Evolutionary conservation across 2,329 filamentous ascomycete genomes (phyloP).

Genomic region (Scleromitrula shiraiana): DNA sequence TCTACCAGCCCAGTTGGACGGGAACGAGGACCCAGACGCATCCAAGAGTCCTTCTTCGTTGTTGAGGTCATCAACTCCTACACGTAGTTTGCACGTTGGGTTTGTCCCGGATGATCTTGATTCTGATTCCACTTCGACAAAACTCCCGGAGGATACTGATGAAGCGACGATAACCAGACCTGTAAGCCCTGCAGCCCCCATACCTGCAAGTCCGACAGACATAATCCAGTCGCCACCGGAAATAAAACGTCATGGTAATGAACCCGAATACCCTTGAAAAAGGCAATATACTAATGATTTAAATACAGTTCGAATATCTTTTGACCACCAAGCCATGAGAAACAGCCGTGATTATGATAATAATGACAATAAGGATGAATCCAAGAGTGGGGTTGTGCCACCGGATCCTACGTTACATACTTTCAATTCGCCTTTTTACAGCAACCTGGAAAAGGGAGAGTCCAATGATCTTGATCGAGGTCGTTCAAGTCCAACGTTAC

Average conservation of each 20-base stretch:
- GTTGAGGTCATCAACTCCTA: conserved; percentile 1
- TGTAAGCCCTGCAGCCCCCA: conserved; percentile 1
- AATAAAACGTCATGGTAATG: neutral
- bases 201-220: neutral
- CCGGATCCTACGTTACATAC: conserved; percentile 31
- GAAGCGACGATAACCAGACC: neutral
- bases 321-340: neutral
- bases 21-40: neutral
- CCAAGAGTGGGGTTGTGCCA: conserved; percentile 8
- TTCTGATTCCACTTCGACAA: conserved; percentile 5
- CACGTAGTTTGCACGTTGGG: conserved; percentile 42
- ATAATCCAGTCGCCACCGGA: too few relatives aligned
- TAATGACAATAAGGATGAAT: neutral
- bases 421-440: conserved; percentile 32
- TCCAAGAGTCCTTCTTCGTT: neutral
- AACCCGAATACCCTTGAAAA: neutral
- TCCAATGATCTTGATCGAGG: conserved; percentile 13
- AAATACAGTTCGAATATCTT: neutral
- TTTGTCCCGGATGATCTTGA: conserved; percentile 37
- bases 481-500: neutral
- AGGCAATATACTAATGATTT: neutral
- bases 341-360: neutral
- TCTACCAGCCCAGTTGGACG: neutral
- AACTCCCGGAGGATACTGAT: neutral
- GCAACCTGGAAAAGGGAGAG: conserved; percentile 17